These are phyloP conservation scores for Galerina sulciceps DNA, from an alignment of 768 basidiomycete genomes.

Conservation along the genomic window DNA sequence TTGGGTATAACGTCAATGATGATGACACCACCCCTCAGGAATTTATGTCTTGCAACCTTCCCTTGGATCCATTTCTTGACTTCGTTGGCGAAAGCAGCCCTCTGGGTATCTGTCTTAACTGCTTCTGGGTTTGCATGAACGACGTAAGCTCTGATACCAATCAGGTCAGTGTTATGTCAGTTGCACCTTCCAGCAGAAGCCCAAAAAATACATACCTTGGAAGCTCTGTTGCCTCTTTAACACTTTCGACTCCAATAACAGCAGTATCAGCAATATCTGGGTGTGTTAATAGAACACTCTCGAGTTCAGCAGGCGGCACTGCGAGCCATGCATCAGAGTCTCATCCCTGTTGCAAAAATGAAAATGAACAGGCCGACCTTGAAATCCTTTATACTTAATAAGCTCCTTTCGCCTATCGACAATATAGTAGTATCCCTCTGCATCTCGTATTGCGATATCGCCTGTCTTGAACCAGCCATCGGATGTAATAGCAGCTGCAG, in stretches of 20 bases:
- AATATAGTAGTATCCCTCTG: constrained; percentile 75
- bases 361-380: constrained; percentile 48
- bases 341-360: neutral
- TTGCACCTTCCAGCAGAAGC: too few species aligned
- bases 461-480: constrained; percentile 92
- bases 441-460: constrained; percentile 71
- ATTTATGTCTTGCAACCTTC: constrained; percentile 80
- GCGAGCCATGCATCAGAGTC: neutral
- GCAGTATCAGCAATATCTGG: constrained; percentile 79
- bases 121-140: constrained; percentile 50
- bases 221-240: constrained; percentile 77
- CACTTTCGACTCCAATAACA: constrained; percentile 76
- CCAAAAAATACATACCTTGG: constrained; percentile 54
- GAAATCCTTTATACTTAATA: constrained; percentile 85
- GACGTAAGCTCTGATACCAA: constrained; percentile 64
- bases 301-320: constrained; percentile 90
- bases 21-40: constrained; percentile 75
- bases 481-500: constrained; percentile 64
- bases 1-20: constrained; percentile 70
- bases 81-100: constrained; percentile 46
- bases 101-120: constrained; percentile 38
- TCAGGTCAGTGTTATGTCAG: neutral
- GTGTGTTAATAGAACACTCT: constrained; percentile 74
- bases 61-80: constrained; percentile 68
- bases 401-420: constrained; percentile 78